Conservation (phyloP, 208 protist genomes). For the Wallacemonas rigidus region DNA sequence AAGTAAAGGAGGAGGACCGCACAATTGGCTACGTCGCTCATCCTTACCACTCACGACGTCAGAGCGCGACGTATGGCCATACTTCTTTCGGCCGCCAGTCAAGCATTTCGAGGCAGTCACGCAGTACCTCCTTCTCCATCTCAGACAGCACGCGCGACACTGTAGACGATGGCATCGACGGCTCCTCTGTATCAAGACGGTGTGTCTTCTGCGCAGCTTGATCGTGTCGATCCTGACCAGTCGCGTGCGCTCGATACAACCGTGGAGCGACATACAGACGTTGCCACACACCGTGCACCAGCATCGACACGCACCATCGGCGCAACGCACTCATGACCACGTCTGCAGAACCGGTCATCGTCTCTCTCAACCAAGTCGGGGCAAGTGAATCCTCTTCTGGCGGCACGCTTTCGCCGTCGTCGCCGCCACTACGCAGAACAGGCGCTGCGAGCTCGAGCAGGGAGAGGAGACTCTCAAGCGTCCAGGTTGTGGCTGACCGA, state of each 20-base stretch:
- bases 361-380: too few relatives aligned
- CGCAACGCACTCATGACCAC: not conserved
- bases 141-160: not conserved
- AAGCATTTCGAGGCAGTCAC: conserved; percentile 28
- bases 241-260: not conserved
- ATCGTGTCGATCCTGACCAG: too few relatives aligned
- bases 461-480: not conserved
- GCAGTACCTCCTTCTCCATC: conserved; percentile 31
- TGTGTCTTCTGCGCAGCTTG: too few relatives aligned
- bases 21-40: not conserved
- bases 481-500: not conserved
- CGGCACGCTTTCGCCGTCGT: too few relatives aligned
- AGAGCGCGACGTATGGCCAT: conserved; percentile 24
- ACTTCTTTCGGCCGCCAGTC: conserved; percentile 25
- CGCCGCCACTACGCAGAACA: too few relatives aligned
- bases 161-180: too few relatives aligned
- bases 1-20: too few relatives aligned
- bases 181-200: too few relatives aligned
- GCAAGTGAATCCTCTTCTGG: too few relatives aligned
- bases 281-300: conserved; percentile 33
- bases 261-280: conserved; percentile 24
- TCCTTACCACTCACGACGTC: not conserved
- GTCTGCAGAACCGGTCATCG: too few relatives aligned
- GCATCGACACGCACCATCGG: conserved; percentile 26
- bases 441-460: not conserved